phyloP scores from a whole-genome alignment of 75 land plant species.

The Sequoia sempervirens region DNA sequence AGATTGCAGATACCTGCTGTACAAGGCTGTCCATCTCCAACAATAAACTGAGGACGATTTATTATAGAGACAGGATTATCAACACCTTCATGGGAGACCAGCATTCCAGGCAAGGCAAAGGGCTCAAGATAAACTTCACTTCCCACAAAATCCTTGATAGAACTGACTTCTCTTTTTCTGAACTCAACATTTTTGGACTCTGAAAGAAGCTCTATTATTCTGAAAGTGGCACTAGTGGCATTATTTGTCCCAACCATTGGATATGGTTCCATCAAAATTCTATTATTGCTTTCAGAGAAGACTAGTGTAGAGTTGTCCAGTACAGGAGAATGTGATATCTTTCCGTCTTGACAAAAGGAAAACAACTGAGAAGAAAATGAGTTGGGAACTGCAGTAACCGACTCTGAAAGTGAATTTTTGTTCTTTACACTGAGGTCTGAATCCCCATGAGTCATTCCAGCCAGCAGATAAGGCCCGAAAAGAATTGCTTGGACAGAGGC shows the following conservation, averaged over 20 bases:
- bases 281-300: slow-evolving; percentile 19
- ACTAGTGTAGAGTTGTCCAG: slow-evolving; percentile 13
- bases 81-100: slow-evolving; percentile 38
- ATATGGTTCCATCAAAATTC: slow-evolving; percentile 30
- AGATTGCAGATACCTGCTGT: slow-evolving; percentile 9
- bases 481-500: slow-evolving; percentile 68
- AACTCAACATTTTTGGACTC: neutral
- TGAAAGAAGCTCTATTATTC: slow-evolving; percentile 24
- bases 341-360: slow-evolving; percentile 29
- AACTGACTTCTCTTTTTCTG: neutral
- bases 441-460: slow-evolving; percentile 61
- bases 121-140: slow-evolving; percentile 59
- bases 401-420: slow-evolving; percentile 24
- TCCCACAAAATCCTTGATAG: slow-evolving; percentile 21
- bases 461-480: slow-evolving; percentile 81
- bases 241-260: slow-evolving; percentile 32
- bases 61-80: slow-evolving; percentile 22
- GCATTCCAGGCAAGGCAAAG: slow-evolving; percentile 64
- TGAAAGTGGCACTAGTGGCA: slow-evolving; percentile 49
- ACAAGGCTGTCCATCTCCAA: neutral
- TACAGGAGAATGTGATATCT: neutral
- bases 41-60: neutral
- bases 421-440: slow-evolving; percentile 26
- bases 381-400: slow-evolving; percentile 41
- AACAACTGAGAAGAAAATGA: slow-evolving; percentile 32